These are phyloP conservation scores for Dinochytrium kinnereticum DNA, from an alignment of 371 early-diverging fungal genomes.

Conservation along the genomic window DNA sequence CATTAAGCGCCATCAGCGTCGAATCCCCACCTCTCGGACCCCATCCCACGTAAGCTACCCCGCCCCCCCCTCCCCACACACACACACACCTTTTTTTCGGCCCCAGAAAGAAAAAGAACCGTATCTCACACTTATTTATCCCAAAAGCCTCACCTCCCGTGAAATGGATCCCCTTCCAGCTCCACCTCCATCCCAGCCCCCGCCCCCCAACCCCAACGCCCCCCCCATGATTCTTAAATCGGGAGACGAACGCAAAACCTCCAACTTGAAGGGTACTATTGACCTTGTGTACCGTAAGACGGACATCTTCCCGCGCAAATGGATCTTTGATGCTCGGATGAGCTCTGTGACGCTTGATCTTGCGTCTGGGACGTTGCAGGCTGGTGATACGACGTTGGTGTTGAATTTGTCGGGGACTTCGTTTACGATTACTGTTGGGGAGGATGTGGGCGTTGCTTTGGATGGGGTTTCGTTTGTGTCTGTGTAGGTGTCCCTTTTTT, in stretches of 20 bases:
- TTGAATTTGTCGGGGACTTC: slow-evolving; percentile 2
- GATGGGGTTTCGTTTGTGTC: background rate
- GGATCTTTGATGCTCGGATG: background rate
- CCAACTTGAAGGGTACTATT: background rate
- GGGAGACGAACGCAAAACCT: slow-evolving; percentile 11
- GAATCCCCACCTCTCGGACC: slow-evolving; percentile 1
- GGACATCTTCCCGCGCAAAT: slow-evolving; percentile 3
- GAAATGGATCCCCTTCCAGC: background rate
- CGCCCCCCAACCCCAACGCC: background rate
- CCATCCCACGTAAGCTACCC: background rate
- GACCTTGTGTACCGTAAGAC: slow-evolving; percentile 6
- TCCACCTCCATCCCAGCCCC: too few species aligned
- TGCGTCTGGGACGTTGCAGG: slow-evolving; percentile 5
- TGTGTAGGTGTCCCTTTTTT: background rate
- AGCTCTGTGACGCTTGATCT: slow-evolving; percentile 6
- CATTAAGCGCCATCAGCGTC: background rate
- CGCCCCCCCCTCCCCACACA: too few species aligned
- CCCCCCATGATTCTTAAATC: slow-evolving; percentile 16
- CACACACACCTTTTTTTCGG: too few species aligned
- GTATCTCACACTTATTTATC: background rate
- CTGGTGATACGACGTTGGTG: slow-evolving; percentile 7
- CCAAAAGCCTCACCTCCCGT: background rate
- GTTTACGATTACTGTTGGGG: background rate
- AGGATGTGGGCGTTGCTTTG: background rate
- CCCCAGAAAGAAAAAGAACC: too few species aligned